Evolutionary conservation across 2,329 filamentous ascomycete species (phyloP), one percentile per base, ranked within the genome.

Genomic region (Trichophyton equinum): DNA sequence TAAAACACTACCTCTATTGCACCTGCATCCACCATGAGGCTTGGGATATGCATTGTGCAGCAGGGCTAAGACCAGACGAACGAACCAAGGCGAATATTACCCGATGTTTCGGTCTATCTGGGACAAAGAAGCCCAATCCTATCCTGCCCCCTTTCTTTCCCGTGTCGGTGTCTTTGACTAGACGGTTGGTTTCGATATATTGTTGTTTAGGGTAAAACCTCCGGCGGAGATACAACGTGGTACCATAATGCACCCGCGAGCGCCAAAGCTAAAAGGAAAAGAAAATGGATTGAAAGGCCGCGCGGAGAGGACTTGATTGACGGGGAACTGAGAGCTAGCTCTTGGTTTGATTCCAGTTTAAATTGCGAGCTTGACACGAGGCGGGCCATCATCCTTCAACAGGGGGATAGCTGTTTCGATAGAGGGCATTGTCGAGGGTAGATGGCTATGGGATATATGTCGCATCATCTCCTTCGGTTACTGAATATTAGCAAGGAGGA

Each of bases 211-310:
- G 33, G 27, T 55, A 55, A 55, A 55, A 55, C 3, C 49, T 55
- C 27, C 27, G 49, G 27, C n/a, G 33, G 49, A 36, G 15, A 18
- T n/a, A 55, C 49, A 55, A 55, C 49, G 49, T 55, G 49, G 49
- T 55, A 55, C 49, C 49, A 55, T 55, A 55, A 27, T 55, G 49
- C 49, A 18, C 27, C 49, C 15, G 49, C 49, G 30, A 55, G n/a
- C 6, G 3, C 13, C 49, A 55, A 55, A 55, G 30, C 18, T 55
- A 55, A 38, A 36, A 36, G 22, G 49, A 36, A 36, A 13, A 36
- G n/a, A 8, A 36, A 36, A 27, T 36, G 27, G 49, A 36, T 15
- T 20, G 49, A 55, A 27, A 15, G 33, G 27, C 25, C 27, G 49
- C 27, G 27, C 27, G 27, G 27, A 18, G 49, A n/a, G 27, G 49